Conservation (phyloP, 2,329 filamentous ascomycete genomes). For the Thielaviopsis punctulata region DNA sequence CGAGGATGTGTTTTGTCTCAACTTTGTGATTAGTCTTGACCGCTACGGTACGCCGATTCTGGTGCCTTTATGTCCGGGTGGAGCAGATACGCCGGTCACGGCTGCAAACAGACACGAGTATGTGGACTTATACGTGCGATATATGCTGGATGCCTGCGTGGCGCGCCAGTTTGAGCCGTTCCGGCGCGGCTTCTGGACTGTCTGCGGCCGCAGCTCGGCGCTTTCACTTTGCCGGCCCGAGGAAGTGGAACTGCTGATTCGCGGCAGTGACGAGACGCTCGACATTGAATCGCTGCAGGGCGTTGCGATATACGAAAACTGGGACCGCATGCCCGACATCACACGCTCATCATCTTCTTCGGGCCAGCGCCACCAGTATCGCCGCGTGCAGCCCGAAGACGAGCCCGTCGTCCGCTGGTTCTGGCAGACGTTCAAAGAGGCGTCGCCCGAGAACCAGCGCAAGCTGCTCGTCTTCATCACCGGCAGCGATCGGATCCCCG, state of each 20-base stretch:
- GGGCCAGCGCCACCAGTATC: conserved; percentile 26
- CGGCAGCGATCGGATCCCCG: conserved; percentile 77
- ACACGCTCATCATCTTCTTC: conserved; percentile 17
- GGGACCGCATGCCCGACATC: conserved; percentile 27
- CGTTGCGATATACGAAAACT: conserved; percentile 70
- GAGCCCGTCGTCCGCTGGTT: conserved; percentile 70
- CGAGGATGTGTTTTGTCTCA: conserved; percentile 59
- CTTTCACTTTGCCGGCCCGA: conserved; percentile 75
- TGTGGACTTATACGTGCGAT: conserved; percentile 67
- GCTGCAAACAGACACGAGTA: conserved; percentile 72
- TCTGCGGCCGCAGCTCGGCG: conserved; percentile 67
- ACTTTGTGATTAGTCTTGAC: conserved; percentile 64
- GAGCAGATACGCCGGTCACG: conserved; percentile 62
- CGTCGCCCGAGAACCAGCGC: conserved; percentile 51
- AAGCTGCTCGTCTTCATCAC: conserved; percentile 76
- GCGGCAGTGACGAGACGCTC: conserved; percentile 68
- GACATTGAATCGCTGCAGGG: conserved; percentile 60
- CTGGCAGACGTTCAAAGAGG: conserved; percentile 62
- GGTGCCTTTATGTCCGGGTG: conserved; percentile 56
- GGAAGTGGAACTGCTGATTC: conserved; percentile 75
- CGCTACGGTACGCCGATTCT: conserved; percentile 53
- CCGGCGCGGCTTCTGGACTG: conserved; percentile 83
- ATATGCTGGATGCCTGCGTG: conserved; percentile 63
- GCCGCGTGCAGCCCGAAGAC: conserved; percentile 17
- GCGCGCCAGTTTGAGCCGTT: conserved; percentile 80